Evolutionary conservation across 164 flowering plant genomes (phyloP), one percentile per base, ranked within the genome.

Genomic region (Houttuynia cordata): DNA sequence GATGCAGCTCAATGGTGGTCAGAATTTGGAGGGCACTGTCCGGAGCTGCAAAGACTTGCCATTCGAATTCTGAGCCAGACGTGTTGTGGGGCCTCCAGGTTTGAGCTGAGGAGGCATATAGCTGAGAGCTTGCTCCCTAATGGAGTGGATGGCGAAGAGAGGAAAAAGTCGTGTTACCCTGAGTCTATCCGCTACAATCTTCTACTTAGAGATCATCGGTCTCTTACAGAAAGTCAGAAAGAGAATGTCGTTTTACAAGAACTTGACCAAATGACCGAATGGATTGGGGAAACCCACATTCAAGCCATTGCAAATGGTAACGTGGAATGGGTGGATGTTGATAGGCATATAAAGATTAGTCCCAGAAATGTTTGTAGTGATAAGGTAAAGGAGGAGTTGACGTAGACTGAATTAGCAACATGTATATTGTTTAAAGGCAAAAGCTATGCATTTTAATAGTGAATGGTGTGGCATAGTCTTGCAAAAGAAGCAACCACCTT

Each of bases 1-100:
- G 62, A 18, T 79, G 75, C 81, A 87, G 90, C 68, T 15, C 20
- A 15, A 7, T 87, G 90, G 95, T 87, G 91, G 95, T 73, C 75
- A 8, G 59, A 37, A n/a, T 80, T 74, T 62, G 88, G 83, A 51
- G 76, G 62, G 5, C 67, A 78, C 24, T 75, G 70, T 64, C 88
- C 86, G 19, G 83, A 87, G 50, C 39, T 87, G 63, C 88, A 84
- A 70, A 71, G 54, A 62, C 61, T 83, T 30, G 88, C 88, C 20
- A 64, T 74, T 41, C 67, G 82, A 47, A 73, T 87, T 42, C 65
- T 84, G 1, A 75, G 78, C 63, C 91, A 81, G 68, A 79, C 81
- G 4, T 85, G 91, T 62, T 70, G 64, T 39, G 84, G 83, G 47
- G 81, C 75, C 24, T 65, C 73, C 4, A 74, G 67, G 57, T 83